A percentile compares a stretch with the other conserved stretches of the same genome.
phyloP scores from a whole-genome alignment of 1,284 basidiomycete genomes.

The Irpex rosettiformis region DNA sequence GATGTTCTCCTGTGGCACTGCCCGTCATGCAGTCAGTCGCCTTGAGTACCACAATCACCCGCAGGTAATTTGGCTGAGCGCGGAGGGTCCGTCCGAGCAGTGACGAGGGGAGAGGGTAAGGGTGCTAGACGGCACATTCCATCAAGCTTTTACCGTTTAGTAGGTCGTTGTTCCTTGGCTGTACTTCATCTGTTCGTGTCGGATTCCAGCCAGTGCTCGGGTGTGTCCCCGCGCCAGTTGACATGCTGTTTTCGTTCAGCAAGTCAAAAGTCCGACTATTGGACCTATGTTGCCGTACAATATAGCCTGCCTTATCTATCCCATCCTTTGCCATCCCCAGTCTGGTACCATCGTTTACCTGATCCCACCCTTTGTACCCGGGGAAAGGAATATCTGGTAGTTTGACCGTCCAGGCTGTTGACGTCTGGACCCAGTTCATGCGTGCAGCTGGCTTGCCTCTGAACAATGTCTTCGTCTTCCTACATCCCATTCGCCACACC shows the following conservation, averaged over 20 bases:
- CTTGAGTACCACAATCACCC: neutral
- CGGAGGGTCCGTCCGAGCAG: constrained; percentile 15
- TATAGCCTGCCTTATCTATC: constrained; percentile 23
- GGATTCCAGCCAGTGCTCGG: constrained; percentile 4
- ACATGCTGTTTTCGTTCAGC: constrained; percentile 14
- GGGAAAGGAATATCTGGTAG: neutral
- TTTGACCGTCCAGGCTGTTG: neutral
- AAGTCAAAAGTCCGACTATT: constrained; percentile 27
- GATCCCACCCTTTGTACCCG: neutral
- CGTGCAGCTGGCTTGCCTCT: constrained; percentile 2
- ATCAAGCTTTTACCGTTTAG: constrained; percentile 30
- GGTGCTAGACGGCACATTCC: constrained; percentile 19
- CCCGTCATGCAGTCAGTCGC: neutral
- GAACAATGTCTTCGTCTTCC: constrained; percentile 21
- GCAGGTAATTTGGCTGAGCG: constrained; percentile 1
- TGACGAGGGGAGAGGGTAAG: constrained; percentile 8
- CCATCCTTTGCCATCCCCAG: constrained; percentile 19
- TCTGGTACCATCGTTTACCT: constrained; percentile 2
- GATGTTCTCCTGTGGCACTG: neutral
- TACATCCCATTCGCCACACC: constrained; percentile 31
- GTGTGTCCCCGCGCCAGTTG: constrained; percentile 12
- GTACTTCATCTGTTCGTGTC: neutral
- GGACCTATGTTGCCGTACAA: constrained; percentile 29
- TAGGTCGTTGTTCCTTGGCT: constrained; percentile 11
- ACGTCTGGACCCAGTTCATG: neutral